These are phyloP conservation scores for Lolium rigidum DNA, from an alignment of 176 grass and related monocot genomes.

Conservation along the genomic window DNA sequence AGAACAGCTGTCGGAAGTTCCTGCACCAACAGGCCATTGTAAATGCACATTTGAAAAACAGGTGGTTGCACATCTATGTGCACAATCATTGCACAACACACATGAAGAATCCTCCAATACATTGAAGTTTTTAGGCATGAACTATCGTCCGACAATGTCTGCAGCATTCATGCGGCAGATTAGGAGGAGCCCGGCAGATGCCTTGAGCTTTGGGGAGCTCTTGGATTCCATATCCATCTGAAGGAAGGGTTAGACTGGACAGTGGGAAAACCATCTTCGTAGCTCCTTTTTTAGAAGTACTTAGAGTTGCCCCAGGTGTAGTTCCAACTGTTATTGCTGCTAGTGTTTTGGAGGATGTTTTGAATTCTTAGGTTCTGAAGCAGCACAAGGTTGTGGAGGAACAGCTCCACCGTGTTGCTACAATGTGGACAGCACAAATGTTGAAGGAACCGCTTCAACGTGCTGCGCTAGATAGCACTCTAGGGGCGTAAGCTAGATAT, in stretches of 20 bases:
- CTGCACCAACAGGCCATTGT: background rate
- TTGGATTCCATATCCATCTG: background rate
- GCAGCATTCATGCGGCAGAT: background rate
- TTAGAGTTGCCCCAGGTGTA: background rate
- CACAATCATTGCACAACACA: background rate
- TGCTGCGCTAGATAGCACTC: too few species aligned
- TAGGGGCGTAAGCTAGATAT: too few species aligned
- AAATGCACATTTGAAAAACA: background rate
- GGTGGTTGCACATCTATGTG: slow-evolving; percentile 3
- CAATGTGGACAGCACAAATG: too few species aligned
- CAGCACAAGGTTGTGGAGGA: too few species aligned
- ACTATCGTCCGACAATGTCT: background rate
- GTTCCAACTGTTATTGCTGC: background rate
- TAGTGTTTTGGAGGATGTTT: background rate
- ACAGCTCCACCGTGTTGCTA: too few species aligned
- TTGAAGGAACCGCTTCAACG: too few species aligned
- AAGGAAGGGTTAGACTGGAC: background rate
- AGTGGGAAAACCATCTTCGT: background rate
- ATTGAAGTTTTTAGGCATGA: background rate
- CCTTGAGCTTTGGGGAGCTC: background rate
- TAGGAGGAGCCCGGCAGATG: background rate
- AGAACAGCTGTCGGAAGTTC: background rate
- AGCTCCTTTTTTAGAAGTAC: background rate
- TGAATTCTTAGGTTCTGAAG: background rate
- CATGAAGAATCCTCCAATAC: background rate